Evolutionary conservation across 2,329 filamentous ascomycete genomes (phyloP).

Genomic region (Aureobasidium uvarum): DNA sequence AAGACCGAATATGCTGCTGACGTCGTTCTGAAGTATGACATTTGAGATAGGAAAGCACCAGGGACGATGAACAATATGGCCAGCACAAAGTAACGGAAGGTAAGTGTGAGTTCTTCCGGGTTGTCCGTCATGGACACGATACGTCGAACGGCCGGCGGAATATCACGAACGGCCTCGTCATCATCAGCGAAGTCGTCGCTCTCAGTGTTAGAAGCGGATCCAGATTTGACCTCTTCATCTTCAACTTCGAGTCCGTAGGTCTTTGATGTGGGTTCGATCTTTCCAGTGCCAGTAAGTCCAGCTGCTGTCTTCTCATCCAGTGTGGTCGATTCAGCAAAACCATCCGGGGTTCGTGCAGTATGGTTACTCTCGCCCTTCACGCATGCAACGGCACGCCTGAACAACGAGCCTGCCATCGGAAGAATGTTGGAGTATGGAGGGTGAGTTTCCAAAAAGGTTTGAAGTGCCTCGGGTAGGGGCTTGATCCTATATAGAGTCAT

Average conservation of each 20-base stretch:
- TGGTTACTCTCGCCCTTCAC: neutral
- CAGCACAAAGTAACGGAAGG: conserved; percentile 60
- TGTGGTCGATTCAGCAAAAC: conserved; percentile 18
- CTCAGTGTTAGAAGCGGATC: conserved; percentile 23
- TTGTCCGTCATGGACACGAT: conserved; percentile 60
- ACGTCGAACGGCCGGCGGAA: conserved; percentile 57
- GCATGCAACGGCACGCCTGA: conserved; percentile 14
- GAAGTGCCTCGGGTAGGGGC: neutral
- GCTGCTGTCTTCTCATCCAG: conserved; percentile 11
- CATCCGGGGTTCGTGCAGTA: neutral
- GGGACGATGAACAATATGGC: conserved; percentile 56
- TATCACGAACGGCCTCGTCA: conserved; percentile 45
- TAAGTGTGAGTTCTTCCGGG: conserved; percentile 55
- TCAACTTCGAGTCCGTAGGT: conserved; percentile 23
- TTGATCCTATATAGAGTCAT: neutral
- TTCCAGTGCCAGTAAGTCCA: conserved; percentile 21
- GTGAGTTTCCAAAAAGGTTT: neutral
- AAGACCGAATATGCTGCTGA: conserved; percentile 60
- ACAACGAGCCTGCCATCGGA: neutral
- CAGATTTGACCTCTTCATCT: conserved; percentile 18
- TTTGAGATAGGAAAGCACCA: conserved; percentile 58
- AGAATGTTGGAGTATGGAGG: neutral
- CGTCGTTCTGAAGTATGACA: conserved; percentile 58
- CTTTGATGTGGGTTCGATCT: conserved; percentile 23
- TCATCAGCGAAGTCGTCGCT: conserved; percentile 40